These are phyloP conservation scores for Chlorella variabilis DNA, from an alignment of 163 green algal genomes.

Conservation along the genomic window DNA sequence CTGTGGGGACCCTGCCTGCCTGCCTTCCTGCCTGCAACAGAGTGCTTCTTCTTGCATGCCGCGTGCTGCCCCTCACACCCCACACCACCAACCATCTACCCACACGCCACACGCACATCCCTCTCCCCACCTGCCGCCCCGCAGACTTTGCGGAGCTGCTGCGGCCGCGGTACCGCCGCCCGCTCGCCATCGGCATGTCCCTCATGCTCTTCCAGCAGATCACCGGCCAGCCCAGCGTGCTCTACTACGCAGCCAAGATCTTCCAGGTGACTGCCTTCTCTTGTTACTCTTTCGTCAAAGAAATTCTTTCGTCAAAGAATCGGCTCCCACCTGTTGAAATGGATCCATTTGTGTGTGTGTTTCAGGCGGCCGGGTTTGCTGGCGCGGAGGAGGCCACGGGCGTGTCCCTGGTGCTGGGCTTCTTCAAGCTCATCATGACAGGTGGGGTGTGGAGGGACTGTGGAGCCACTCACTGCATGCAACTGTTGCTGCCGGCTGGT, in stretches of 20 bases:
- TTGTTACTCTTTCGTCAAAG: no score
- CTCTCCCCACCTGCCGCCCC: no score
- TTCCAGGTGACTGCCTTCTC: no score
- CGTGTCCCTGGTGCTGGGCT: conserved; percentile 77
- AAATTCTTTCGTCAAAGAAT: no score
- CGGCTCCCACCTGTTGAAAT: no score
- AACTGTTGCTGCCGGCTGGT: no score
- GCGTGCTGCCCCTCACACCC: neutral
- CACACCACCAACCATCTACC: neutral
- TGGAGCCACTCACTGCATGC: no score
- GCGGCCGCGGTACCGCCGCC: conserved; percentile 44
- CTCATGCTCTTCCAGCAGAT: conserved; percentile 90
- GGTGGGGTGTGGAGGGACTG: conserved; percentile 28
- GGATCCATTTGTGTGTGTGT: no score
- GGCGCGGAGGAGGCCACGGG: conserved; percentile 56
- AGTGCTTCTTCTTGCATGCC: no score
- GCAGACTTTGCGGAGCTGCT: conserved; percentile 37
- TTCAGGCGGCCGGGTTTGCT: conserved; percentile 79
- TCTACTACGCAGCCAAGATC: conserved; percentile 88
- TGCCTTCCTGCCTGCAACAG: no score
- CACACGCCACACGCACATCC: neutral
- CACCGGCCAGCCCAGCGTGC: conserved; percentile 91
- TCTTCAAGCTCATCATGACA: conserved; percentile 92
- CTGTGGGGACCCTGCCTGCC: no score
- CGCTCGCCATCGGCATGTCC: conserved; percentile 68